These are phyloP conservation scores for Fragaria ananassa DNA, from an alignment of 306 rosid genomes.

Conservation along the genomic window DNA sequence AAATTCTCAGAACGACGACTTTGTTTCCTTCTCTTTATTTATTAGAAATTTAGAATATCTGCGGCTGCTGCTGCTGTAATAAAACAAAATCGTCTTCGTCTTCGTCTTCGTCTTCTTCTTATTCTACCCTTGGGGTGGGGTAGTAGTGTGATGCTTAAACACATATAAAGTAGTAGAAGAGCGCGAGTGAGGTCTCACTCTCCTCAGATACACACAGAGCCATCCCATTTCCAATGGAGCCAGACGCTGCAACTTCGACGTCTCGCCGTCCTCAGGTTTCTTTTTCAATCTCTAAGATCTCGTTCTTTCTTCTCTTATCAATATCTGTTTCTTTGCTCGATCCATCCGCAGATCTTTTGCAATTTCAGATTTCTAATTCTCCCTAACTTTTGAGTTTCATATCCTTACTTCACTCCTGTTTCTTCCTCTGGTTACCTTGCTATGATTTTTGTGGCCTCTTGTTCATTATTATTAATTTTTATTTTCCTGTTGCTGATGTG, in stretches of 20 bases:
- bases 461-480: not conserved
- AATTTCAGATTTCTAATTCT: not conserved
- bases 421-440: not conserved
- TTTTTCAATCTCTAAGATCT: constrained; percentile 9
- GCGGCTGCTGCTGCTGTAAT: too few relatives aligned
- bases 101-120: not conserved
- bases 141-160: not conserved
- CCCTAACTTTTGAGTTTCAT: not conserved
- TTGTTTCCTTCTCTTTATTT: too few relatives aligned
- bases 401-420: not conserved
- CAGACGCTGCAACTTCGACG: constrained; percentile 46
- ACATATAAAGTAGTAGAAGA: not conserved
- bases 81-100: not conserved
- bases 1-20: too few relatives aligned
- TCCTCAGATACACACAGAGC: not conserved
- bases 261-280: constrained; percentile 34
- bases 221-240: constrained; percentile 37
- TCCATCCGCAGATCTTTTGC: not conserved
- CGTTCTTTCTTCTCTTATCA: not conserved
- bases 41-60: too few relatives aligned
- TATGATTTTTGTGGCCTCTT: not conserved
- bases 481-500: not conserved
- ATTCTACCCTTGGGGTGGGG: too few relatives aligned
- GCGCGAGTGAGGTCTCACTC: not conserved
- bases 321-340: not conserved